Evolutionary conservation across 148 eudicot genomes (phyloP), one percentile per base, ranked within the genome.

Genomic region (Cornus kousa): DNA sequence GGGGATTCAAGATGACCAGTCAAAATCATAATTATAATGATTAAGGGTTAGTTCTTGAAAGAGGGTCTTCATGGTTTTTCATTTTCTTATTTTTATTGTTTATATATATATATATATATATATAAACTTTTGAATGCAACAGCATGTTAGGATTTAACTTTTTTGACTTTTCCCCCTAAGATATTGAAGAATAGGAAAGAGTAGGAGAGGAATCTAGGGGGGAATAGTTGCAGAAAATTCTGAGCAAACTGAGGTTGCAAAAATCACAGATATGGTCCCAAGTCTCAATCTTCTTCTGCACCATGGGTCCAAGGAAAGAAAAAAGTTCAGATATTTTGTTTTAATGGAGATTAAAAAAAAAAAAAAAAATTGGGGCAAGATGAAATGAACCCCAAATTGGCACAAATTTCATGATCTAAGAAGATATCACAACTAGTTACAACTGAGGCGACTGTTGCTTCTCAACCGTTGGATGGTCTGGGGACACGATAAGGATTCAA

Each of bases 1-100:
- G 48, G n/a, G 80, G 84, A 46, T 74, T 57, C 74, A 78, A 74
- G 69, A 71, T 68, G 79, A 74, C 68, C 77, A 82, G 77, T 77
- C 83, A 82, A 83, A 70, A 66, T 10, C 23, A 20, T 7, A 55
- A 68, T 62, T 62, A 3, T 53, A 72, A 81, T 20, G 13, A 73
- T 74, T 16, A 20, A 75, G 70, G 65, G 20, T 55, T 74, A 70
- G 59, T 43, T 71, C 71, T 31, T 67, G 75, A 71, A 78, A 62
- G 75, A 13, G 62, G 70, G 81, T 31, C 64, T 67, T 67, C 35
- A 23, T 71, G 64, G 23, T 23, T 72, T 73, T 73, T 53, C 19
- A 53, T 11, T 53, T 14, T 11, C 19, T 43, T 6, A 43, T 6
- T 2, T 43, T 2, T 6, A 3, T 6, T 53, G 28, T 53, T 0